Evolutionary conservation across 1,284 basidiomycete species (phyloP).

Genomic region (Moesziomyces parantarcticus): DNA sequence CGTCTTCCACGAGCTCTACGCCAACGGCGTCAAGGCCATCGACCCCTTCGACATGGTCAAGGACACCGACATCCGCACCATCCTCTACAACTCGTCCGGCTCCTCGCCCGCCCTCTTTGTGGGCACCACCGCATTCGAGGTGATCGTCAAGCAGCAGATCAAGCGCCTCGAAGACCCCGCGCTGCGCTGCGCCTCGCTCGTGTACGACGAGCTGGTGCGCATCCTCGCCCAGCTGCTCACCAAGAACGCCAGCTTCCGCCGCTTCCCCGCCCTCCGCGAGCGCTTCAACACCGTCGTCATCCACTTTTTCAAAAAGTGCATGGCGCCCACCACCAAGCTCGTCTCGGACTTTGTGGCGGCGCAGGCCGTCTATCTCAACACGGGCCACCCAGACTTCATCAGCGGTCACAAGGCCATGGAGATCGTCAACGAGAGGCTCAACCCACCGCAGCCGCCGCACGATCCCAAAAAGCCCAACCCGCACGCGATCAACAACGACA

Average conservation of each 20-base stretch:
- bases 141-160: conserved; percentile 98
- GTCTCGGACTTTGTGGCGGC: conserved; percentile 95
- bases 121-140: conserved; percentile 95
- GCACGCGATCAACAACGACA: conserved; percentile 84
- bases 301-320: conserved; percentile 90
- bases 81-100: conserved; percentile 97
- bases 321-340: conserved; percentile 95
- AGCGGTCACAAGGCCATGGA: conserved; percentile 96
- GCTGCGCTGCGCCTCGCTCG: conserved; percentile 93
- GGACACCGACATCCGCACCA: conserved; percentile 94
- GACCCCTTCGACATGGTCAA: conserved; percentile 91
- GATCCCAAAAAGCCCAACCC: conserved; percentile 60
- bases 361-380: conserved; percentile 99
- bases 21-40: conserved; percentile 87
- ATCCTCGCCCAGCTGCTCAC: conserved; percentile 97
- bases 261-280: conserved; percentile 91
- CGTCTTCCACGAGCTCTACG: conserved; percentile 99
- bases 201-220: conserved; percentile 99
- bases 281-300: conserved; percentile 96
- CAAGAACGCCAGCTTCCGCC: conserved; percentile 88
- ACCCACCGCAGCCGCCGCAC: conserved; percentile 70
- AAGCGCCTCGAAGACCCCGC: conserved; percentile 93
- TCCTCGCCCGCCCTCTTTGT: conserved; percentile 96
- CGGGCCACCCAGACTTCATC: conserved; percentile 91
- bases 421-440: conserved; percentile 83